phyloP scores from a whole-genome alignment of 495 filamentous ascomycete genomes.

The Annulohypoxylon maeteangense region DNA sequence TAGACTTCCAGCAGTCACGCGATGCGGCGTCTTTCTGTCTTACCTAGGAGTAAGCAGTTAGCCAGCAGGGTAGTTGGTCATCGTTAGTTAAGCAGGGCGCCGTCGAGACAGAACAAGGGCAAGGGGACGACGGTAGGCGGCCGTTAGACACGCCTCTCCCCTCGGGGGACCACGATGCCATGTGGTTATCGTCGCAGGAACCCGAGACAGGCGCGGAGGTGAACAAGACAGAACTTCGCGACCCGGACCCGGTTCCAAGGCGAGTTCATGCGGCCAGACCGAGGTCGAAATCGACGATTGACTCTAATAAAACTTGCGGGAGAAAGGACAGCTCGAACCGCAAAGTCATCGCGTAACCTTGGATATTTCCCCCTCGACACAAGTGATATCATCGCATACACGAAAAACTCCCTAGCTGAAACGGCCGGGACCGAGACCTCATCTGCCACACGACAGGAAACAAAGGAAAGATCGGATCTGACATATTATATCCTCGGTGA shows the following conservation, averaged over 20 bases:
- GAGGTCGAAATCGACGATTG: conserved; percentile 4
- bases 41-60: background rate
- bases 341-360: background rate
- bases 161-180: conserved; percentile 2
- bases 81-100: background rate
- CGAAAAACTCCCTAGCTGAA: conserved; percentile 4
- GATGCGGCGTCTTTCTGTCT: conserved; percentile 5
- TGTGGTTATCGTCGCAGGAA: conserved; percentile 19
- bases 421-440: conserved; percentile 7
- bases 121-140: background rate
- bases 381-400: conserved; percentile 13
- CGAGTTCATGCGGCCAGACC: conserved; percentile 14
- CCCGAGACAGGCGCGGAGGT: conserved; percentile 21
- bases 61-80: background rate
- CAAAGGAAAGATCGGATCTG: conserved; percentile 1
- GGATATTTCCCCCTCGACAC: background rate
- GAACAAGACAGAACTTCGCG: conserved; percentile 7
- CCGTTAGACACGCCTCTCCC: conserved; percentile 9
- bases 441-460: background rate
- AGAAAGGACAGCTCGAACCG: background rate
- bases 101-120: background rate
- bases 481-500: background rate
- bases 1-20: background rate
- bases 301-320: background rate
- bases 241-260: background rate